phyloP scores from a whole-genome alignment of 108 stramenopile genomes.

The Cafeteria roenbergensis region DNA sequence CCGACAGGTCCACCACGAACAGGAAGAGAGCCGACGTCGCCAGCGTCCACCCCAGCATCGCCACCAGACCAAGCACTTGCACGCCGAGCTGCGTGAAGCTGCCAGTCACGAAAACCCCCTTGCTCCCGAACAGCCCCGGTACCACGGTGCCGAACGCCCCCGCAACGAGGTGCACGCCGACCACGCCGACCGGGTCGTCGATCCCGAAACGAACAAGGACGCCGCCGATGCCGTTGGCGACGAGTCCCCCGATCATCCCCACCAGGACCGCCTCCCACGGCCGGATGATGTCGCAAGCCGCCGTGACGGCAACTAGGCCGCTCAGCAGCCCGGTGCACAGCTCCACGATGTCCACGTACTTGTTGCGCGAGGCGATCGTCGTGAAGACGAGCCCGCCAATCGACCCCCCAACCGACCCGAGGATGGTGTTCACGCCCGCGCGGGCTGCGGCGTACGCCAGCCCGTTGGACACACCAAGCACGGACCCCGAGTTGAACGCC shows the following conservation, averaged over 20 bases:
- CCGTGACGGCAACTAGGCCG: neutral
- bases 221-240: neutral
- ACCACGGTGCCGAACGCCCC: conserved; percentile 21
- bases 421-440: conserved; percentile 13
- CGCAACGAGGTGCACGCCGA: conserved; percentile 11
- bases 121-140: conserved; percentile 19
- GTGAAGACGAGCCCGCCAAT: neutral
- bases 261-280: neutral
- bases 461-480: conserved; percentile 13
- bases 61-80: neutral
- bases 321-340: neutral
- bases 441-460: conserved; percentile 6
- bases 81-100: conserved; percentile 3
- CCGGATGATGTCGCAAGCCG: neutral
- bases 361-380: neutral
- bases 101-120: conserved; percentile 9
- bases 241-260: neutral
- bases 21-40: too few species aligned
- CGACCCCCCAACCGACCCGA: conserved; percentile 18
- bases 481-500: conserved; percentile 20
- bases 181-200: conserved; percentile 15
- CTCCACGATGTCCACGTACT: neutral
- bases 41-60: too few species aligned
- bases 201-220: neutral
- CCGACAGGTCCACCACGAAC: too few species aligned